A percentile compares a stretch with the other conserved stretches of the same genome.
These are phyloP conservation scores for Glycine soja DNA, from an alignment of 306 rosid species.

Conservation along the genomic window DNA sequence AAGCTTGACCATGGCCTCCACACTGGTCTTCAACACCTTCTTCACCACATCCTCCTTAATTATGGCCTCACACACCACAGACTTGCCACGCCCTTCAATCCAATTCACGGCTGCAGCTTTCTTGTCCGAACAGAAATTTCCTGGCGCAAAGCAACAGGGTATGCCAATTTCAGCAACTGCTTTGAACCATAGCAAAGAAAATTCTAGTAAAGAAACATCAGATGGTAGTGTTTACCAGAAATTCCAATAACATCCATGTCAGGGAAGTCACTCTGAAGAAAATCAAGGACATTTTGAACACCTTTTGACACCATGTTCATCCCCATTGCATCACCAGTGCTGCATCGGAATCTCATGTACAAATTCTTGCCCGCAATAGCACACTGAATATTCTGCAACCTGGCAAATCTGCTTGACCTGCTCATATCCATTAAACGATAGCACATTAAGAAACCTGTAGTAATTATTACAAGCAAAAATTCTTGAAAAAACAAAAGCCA, in stretches of 20 bases:
- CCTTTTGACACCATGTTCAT: conserved; percentile 91
- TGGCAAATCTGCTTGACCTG: conserved; percentile 78
- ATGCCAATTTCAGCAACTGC: conserved; percentile 32
- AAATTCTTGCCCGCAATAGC: conserved; percentile 71
- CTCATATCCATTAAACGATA: conserved; percentile 35
- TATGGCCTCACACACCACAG: conserved; percentile 73
- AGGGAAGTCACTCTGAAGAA: conserved; percentile 65
- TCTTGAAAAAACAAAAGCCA: not conserved
- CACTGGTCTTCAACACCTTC: conserved; percentile 73
- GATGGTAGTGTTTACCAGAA: conserved; percentile 57
- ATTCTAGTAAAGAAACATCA: not conserved
- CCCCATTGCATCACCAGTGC: conserved; percentile 89
- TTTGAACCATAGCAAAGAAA: conserved; percentile 22
- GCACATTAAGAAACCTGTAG: not conserved
- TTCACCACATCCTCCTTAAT: conserved; percentile 68
- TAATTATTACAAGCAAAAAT: not conserved
- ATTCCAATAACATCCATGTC: conserved; percentile 86
- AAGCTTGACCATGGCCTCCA: conserved; percentile 66
- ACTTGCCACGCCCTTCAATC: conserved; percentile 81
- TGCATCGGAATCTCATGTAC: conserved; percentile 68
- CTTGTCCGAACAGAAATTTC: conserved; percentile 81
- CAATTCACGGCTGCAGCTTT: conserved; percentile 77
- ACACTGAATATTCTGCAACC: conserved; percentile 64
- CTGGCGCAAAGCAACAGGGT: conserved; percentile 39
- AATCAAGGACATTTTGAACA: conserved; percentile 73